Conservation (phyloP, 1,284 basidiomycete species). For the Puccinia novopanici region DNA sequence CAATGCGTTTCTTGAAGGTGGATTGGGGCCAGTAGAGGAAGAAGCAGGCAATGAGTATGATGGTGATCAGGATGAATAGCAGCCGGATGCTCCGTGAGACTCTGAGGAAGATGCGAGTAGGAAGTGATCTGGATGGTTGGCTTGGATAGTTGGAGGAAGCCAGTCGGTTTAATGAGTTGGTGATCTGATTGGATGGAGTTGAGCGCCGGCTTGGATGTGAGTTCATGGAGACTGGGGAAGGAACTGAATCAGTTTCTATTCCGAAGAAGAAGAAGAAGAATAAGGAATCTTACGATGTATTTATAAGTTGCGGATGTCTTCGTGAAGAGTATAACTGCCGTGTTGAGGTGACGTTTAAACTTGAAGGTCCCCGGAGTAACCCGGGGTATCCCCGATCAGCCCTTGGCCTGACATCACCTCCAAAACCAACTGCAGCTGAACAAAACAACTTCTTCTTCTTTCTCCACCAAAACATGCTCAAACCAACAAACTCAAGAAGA, state of each 20-base stretch:
- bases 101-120: neutral
- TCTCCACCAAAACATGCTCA: too few relatives aligned
- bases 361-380: neutral
- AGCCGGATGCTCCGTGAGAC: neutral
- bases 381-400: too few relatives aligned
- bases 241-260: neutral
- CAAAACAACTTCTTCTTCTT: too few relatives aligned
- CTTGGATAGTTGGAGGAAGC: neutral
- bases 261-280: too few relatives aligned
- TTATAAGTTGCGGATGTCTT: too few relatives aligned
- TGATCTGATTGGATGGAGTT: constrained; percentile 4
- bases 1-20: too few relatives aligned
- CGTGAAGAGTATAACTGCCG: too few relatives aligned
- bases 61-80: neutral
- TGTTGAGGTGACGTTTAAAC: too few relatives aligned
- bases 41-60: neutral
- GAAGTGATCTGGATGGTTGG: neutral
- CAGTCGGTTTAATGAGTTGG: constrained; percentile 12
- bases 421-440: neutral
- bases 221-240: neutral
- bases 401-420: too few relatives aligned
- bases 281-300: too few relatives aligned
- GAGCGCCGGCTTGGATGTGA: neutral
- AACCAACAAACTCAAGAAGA: too few relatives aligned
- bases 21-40: constrained; percentile 4